These are phyloP conservation scores for Rostrohypoxylon terebratum DNA, from an alignment of 495 filamentous ascomycete genomes.

Conservation along the genomic window DNA sequence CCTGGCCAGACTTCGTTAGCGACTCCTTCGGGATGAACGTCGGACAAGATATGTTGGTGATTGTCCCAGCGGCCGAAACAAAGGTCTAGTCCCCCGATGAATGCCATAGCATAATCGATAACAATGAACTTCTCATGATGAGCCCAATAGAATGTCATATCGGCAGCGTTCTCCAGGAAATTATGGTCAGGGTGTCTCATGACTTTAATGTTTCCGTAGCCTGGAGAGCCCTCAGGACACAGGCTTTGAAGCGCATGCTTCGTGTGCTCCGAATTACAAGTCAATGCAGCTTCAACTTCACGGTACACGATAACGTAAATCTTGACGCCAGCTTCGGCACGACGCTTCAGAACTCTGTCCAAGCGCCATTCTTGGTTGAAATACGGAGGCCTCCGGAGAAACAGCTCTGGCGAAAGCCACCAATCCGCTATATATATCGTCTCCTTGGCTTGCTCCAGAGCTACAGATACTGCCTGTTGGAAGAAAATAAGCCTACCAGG, in stretches of 20 bases:
- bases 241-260: conserved; percentile 86
- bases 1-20: conserved; percentile 90
- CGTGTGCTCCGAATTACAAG: conserved; percentile 92
- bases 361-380: conserved; percentile 88
- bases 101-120: conserved; percentile 88
- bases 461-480: conserved; percentile 77
- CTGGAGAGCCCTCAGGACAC: conserved; percentile 81
- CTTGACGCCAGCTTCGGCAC: conserved; percentile 91
- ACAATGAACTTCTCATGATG: conserved; percentile 98
- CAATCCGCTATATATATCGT: conserved; percentile 96
- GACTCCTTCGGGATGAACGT: conserved; percentile 88
- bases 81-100: conserved; percentile 94
- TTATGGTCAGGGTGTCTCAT: conserved; percentile 98
- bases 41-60: conserved; percentile 85
- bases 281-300: conserved; percentile 84
- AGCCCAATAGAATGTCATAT: conserved; percentile 99
- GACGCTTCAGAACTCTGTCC: conserved; percentile 86
- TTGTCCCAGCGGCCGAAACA: conserved; percentile 96
- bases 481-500: conserved; percentile 7
- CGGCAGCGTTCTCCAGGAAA: conserved; percentile 89
- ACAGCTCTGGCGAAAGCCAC: conserved; percentile 96
- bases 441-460: conserved; percentile 87
- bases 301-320: conserved; percentile 96
- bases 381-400: conserved; percentile 84
- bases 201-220: conserved; percentile 86